These are phyloP conservation scores for Chaetomium olivaceum DNA, from an alignment of 2,329 filamentous ascomycete genomes.

Conservation along the genomic window DNA sequence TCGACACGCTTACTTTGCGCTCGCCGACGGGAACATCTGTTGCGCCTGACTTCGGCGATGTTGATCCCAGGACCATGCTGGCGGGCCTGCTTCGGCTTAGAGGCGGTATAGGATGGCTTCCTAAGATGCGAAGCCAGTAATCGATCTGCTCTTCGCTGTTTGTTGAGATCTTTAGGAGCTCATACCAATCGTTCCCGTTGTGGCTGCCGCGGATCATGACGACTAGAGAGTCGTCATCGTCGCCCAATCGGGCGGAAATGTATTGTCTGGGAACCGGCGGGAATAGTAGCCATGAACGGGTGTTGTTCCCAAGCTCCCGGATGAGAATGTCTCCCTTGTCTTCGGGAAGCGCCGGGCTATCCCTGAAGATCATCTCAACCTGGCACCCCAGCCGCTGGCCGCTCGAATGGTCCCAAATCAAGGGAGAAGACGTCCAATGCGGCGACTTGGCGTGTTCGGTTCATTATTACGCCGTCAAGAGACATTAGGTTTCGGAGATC, in stretches of 20 bases:
- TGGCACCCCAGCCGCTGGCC: constrained; percentile 88
- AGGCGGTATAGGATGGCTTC: constrained; percentile 52
- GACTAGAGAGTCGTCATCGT: constrained; percentile 69
- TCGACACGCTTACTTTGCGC: constrained; percentile 34
- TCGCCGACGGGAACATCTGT: constrained; percentile 45
- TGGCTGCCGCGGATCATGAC: constrained; percentile 79
- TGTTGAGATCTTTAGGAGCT: constrained; percentile 75
- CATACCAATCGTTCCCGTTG: constrained; percentile 73
- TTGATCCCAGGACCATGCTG: constrained; percentile 22
- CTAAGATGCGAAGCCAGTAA: constrained; percentile 86
- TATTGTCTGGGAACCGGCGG: constrained; percentile 74
- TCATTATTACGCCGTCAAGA: constrained; percentile 68
- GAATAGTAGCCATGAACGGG: constrained; percentile 80
- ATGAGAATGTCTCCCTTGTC: constrained; percentile 84
- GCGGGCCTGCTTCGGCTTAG: constrained; percentile 31
- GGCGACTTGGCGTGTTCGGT: constrained; percentile 77
- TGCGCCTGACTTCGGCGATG: constrained; percentile 28
- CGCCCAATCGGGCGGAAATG: constrained; percentile 78
- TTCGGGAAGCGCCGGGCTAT: constrained; percentile 67
- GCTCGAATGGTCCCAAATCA: constrained; percentile 79
- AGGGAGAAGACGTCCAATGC: constrained; percentile 90
- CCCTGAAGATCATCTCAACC: constrained; percentile 82
- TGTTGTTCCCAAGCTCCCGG: constrained; percentile 78
- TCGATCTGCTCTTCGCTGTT: constrained; percentile 74
- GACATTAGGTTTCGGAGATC: constrained; percentile 76